A percentile compares a stretch with the other conserved stretches of the same genome.
phyloP scores from a whole-genome alignment of 192 early-diverging fungal species.

The Mortierella claussenii region DNA sequence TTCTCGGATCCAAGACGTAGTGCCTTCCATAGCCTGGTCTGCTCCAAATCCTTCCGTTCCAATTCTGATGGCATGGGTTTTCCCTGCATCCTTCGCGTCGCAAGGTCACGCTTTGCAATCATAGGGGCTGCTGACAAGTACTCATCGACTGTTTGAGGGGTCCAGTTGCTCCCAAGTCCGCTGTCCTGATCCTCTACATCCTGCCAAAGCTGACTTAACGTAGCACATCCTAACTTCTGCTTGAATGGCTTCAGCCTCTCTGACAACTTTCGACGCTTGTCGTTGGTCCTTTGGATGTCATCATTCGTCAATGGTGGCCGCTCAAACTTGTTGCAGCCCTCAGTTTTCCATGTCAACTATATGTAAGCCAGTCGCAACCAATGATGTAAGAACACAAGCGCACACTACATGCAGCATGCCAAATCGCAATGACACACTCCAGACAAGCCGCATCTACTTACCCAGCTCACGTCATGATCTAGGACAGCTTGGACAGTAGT shows the following conservation, averaged over 20 bases:
- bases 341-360: slow-evolving; percentile 86
- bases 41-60: slow-evolving; percentile 18
- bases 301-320: slow-evolving; percentile 52
- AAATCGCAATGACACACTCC: neutral
- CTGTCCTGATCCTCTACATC: slow-evolving; percentile 44
- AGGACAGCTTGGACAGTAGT: slow-evolving; percentile 75
- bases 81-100: neutral
- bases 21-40: slow-evolving; percentile 55
- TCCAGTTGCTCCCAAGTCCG: slow-evolving; percentile 22
- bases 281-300: slow-evolving; percentile 40
- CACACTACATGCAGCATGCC: too few relatives aligned
- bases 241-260: slow-evolving; percentile 25
- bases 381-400: too few relatives aligned
- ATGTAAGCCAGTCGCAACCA: too few relatives aligned
- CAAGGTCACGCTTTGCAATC: neutral
- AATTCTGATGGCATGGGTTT: slow-evolving; percentile 3
- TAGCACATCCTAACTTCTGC: slow-evolving; percentile 23
- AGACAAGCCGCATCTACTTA: slow-evolving; percentile 49
- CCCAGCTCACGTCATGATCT: slow-evolving; percentile 81
- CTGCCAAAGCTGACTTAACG: slow-evolving; percentile 49
- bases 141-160: slow-evolving; percentile 28
- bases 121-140: slow-evolving; percentile 35
- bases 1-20: slow-evolving; percentile 57
- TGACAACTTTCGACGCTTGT: slow-evolving; percentile 48
- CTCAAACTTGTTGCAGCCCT: slow-evolving; percentile 81